Base-by-base conservation (phyloP, 1,139 yeast genomes). In the Candida sanyaensis region DNA sequence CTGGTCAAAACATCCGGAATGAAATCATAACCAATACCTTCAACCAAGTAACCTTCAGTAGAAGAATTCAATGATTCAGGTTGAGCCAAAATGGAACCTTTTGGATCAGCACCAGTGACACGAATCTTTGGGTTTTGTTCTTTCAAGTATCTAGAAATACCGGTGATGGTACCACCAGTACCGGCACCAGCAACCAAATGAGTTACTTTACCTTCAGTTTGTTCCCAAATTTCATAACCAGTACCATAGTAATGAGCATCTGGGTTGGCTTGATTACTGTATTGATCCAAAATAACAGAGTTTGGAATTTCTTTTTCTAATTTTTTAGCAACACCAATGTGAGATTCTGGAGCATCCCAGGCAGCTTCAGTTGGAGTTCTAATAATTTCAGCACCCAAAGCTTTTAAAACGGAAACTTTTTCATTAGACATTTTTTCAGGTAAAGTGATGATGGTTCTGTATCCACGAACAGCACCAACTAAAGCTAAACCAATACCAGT, bases 341-440 rank as follows among this genome's bases (percentile, higher is more conserved):
- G 96, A 36, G 93, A 85, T 68, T 89, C 96, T 43, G 96, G 96
- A 43, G 96, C 81, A 62, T 89, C 96, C 90, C 92, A 89, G 1
- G 96, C 96, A 39, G 96, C 96, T 61, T 87, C 96, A 41, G 95
- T 89, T 45, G 96, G 96, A 17, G 96, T 89, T 75, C 96, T 83
- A 56, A 89, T 87, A 64, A 89, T 88, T 66, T 88, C 96, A 37
- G 96, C 96, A 47, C 96, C 96, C 50, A 89, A 76, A 4, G 96
- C 96, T 69, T 88, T 88, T 66, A 89, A 79, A 6, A 89, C 96
- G 43, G 92, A 83, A 32, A 89, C 96, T 66, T 89, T 89, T 66
- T 89, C 96, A 65, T 88, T 88, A 36, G 95, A 87, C 96, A 89
- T 89, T 73, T 89, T 89, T 72, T 89, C 96, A 32, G 96, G 96